Conservation (phyloP, 257 asterid species). For the Lantana camara region DNA sequence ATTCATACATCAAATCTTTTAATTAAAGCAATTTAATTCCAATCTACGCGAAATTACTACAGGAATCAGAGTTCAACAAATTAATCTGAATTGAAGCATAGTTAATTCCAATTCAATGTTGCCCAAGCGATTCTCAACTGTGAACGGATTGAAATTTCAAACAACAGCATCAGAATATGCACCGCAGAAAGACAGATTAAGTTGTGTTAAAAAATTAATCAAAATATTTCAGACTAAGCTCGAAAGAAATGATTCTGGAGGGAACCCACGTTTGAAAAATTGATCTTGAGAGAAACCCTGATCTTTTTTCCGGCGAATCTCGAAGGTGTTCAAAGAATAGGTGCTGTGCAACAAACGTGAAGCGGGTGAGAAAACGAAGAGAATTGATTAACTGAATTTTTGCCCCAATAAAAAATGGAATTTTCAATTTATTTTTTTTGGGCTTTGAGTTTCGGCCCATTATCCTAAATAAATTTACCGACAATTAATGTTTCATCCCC, state of each 20-base stretch:
- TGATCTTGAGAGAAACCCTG: constrained; percentile 6
- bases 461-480: too few relatives aligned
- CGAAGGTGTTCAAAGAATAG: not conserved
- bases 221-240: constrained; percentile 20
- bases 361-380: not conserved
- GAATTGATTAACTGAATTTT: not conserved
- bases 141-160: not conserved
- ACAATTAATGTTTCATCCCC: too few relatives aligned
- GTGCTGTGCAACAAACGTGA: not conserved
- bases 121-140: not conserved
- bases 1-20: not conserved
- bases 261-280: constrained; percentile 4
- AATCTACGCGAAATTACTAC: not conserved
- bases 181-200: not conserved
- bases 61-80: not conserved
- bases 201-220: not conserved
- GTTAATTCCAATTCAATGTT: not conserved
- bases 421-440: too few relatives aligned
- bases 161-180: not conserved
- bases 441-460: not conserved
- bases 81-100: not conserved
- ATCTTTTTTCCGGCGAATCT: not conserved
- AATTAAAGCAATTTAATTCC: not conserved
- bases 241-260: constrained; percentile 20
- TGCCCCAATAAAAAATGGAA: not conserved